Conservation (phyloP, 768 basidiomycete species). For the Boletus sp. region DNA sequence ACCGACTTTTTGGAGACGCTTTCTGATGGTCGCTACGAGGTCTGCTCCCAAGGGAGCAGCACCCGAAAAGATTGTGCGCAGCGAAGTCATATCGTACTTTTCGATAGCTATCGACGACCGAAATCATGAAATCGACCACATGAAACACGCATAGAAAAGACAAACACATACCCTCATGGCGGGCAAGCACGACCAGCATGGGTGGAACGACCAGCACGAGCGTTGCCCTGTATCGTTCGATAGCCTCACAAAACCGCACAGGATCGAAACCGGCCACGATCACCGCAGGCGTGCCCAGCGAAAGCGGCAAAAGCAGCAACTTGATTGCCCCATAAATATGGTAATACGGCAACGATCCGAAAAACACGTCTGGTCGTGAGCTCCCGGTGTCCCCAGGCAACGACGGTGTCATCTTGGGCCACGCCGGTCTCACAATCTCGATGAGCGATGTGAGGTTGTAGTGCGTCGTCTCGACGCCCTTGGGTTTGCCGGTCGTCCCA, state of each 20-base stretch:
- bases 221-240: conserved; percentile 66
- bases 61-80: conserved; percentile 62
- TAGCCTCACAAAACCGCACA: conserved; percentile 56
- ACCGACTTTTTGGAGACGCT: conserved; percentile 42
- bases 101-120: conserved; percentile 46
- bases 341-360: conserved; percentile 64
- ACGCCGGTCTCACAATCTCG: conserved; percentile 46
- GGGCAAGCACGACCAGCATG: conserved; percentile 71
- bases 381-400: neutral
- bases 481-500: conserved; percentile 79
- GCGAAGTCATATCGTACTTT: conserved; percentile 62
- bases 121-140: neutral
- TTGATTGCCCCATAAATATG: conserved; percentile 60
- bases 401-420: conserved; percentile 33
- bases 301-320: conserved; percentile 58
- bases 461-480: conserved; percentile 70
- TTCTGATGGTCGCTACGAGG: conserved; percentile 49
- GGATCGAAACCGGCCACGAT: conserved; percentile 75
- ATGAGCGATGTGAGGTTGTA: conserved; percentile 64
- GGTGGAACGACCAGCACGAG: conserved; percentile 71
- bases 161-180: conserved; percentile 58
- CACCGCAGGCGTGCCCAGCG: conserved; percentile 48
- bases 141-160: neutral
- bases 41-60: conserved; percentile 78
- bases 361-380: conserved; percentile 42